Conservation (phyloP, 1,139 yeast genomes). For the Candida frijolesensis region DNA sequence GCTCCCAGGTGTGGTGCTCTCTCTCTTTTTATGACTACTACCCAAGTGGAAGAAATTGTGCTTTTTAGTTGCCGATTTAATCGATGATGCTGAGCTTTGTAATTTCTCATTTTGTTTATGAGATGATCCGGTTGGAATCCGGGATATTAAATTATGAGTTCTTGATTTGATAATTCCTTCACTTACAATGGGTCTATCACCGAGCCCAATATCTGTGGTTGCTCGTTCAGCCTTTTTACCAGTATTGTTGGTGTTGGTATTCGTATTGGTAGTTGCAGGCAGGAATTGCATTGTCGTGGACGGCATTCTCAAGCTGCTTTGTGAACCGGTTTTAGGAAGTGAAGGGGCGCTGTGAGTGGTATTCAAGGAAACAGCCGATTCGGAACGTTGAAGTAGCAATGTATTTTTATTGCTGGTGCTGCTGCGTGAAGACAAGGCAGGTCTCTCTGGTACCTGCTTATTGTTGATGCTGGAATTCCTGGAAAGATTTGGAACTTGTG, state of each 20-base stretch:
- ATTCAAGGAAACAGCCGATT: constrained; percentile 11
- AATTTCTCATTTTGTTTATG: constrained; percentile 17
- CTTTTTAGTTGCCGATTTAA: constrained; percentile 19
- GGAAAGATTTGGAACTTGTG: neutral
- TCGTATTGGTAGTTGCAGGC: constrained; percentile 13
- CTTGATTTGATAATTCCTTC: constrained; percentile 10
- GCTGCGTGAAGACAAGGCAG: neutral
- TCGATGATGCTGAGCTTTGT: constrained; percentile 14
- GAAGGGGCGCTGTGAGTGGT: constrained; percentile 10
- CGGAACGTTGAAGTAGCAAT: neutral
- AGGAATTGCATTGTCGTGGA: constrained; percentile 31
- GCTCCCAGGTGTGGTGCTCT: constrained; percentile 5
- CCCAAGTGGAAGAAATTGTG: constrained; percentile 30
- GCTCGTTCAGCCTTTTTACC: constrained; percentile 24
- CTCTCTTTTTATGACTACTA: constrained; percentile 18
- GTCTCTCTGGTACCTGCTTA: neutral
- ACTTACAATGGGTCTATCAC: constrained; percentile 21
- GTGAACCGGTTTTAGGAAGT: constrained; percentile 27
- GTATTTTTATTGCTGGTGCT: neutral
- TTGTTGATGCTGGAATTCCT: neutral
- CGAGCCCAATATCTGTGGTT: constrained; percentile 23
- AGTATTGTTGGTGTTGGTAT: constrained; percentile 25
- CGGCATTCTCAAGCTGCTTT: constrained; percentile 28
- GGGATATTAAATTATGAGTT: constrained; percentile 14
- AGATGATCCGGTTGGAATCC: constrained; percentile 12